Percentiles rank a stretch among this genome's conserved stretches.
Evolutionary conservation across 306 rosid genomes (phyloP).

Genomic region (Fragaria ananassa): DNA sequence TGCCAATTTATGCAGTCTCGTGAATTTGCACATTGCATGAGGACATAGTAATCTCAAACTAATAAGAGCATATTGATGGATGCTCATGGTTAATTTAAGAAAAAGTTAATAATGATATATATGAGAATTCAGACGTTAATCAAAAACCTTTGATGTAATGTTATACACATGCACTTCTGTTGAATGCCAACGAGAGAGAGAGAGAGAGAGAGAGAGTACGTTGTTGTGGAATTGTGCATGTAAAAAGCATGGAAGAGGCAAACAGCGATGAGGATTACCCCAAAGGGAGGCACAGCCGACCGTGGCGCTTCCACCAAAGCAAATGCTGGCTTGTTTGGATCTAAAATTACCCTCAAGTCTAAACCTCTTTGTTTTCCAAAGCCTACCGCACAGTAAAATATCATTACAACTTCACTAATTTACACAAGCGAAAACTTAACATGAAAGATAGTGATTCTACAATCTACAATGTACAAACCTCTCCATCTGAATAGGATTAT

Average conservation of each 20-base stretch:
- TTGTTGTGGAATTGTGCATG: not conserved
- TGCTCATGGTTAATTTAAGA: not conserved
- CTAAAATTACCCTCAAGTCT: slow-evolving; percentile 13
- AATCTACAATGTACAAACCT: not conserved
- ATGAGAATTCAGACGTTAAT: not conserved
- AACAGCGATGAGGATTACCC: slow-evolving; percentile 14
- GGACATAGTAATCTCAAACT: not conserved
- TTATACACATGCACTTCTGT: too few species aligned
- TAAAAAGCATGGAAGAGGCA: not conserved
- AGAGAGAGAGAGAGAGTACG: not conserved
- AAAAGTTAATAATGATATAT: too few species aligned
- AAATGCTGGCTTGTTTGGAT: slow-evolving; percentile 49
- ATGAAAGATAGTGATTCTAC: slow-evolving; percentile 1
- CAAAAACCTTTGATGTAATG: too few species aligned
- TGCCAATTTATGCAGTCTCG: too few species aligned
- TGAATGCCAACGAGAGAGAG: not conserved
- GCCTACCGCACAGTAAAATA: not conserved
- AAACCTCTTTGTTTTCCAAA: slow-evolving; percentile 54
- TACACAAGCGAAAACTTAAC: not conserved
- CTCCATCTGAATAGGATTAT: slow-evolving; percentile 31
- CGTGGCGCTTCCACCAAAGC: slow-evolving; percentile 64
- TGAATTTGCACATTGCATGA: too few species aligned
- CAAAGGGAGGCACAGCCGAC: slow-evolving; percentile 51
- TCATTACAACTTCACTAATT: not conserved
- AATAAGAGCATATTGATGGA: not conserved